Evolutionary conservation across 2,329 filamentous ascomycete genomes (phyloP).

Genomic region (Colletotrichum sp.): DNA sequence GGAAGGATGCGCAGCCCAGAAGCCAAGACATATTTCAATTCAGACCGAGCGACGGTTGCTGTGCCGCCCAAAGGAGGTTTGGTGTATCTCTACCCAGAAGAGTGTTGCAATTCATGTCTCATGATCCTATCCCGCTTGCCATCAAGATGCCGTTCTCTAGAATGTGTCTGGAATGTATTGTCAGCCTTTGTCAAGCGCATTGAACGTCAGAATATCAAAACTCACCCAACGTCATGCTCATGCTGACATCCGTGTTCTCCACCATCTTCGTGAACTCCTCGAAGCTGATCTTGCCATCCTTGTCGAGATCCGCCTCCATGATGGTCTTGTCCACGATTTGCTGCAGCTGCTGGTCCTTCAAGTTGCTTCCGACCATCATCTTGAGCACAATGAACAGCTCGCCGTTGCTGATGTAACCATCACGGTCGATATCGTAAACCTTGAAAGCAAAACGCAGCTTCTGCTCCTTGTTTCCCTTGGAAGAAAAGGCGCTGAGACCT

Average conservation of each 20-base stretch:
- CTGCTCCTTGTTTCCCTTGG: conserved; percentile 98
- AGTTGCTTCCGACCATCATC: conserved; percentile 99
- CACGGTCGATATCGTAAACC: conserved; percentile 98
- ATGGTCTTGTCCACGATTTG: conserved; percentile 99
- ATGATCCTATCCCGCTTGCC: conserved; percentile 11
- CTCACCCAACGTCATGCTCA: conserved; percentile 76
- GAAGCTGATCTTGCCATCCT: conserved; percentile 98
- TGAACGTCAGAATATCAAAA: conserved; percentile 23
- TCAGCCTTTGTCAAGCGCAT: background rate
- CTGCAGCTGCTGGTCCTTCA: conserved; percentile 98
- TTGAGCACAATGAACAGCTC: conserved; percentile 99
- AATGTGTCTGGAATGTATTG: conserved; percentile 11
- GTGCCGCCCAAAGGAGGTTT: background rate
- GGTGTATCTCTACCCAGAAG: conserved; percentile 15
- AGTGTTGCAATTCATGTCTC: conserved; percentile 22
- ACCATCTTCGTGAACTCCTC: conserved; percentile 99
- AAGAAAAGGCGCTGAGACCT: conserved; percentile 92
- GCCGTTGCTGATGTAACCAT: conserved; percentile 98
- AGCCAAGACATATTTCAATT: conserved; percentile 3
- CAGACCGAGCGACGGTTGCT: background rate
- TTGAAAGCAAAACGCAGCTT: conserved; percentile 98
- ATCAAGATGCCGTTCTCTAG: background rate
- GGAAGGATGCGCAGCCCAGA: background rate
- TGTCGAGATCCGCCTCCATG: conserved; percentile 97
- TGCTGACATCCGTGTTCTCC: conserved; percentile 84